Evolutionary conservation across 2,329 filamentous ascomycete genomes (phyloP).

Genomic region (Alternaria alternata): DNA sequence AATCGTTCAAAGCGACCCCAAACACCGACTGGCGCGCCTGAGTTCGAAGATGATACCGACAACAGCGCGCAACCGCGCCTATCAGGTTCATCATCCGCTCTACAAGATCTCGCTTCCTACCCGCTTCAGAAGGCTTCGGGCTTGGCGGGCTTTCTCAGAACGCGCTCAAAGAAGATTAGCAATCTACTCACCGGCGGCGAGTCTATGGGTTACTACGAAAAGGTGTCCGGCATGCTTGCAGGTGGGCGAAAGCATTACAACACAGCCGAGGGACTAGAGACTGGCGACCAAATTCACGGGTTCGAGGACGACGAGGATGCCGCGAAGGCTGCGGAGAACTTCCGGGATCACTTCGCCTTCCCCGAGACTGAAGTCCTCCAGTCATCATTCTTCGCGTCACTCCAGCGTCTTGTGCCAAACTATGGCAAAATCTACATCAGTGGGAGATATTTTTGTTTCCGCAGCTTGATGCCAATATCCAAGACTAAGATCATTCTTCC

Average conservation of each 20-base stretch:
- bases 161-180: slow-evolving; percentile 81
- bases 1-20: slow-evolving; percentile 22
- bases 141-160: slow-evolving; percentile 83
- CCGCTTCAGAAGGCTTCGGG: slow-evolving; percentile 84
- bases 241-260: slow-evolving; percentile 90
- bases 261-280: slow-evolving; percentile 69
- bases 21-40: slow-evolving; percentile 18
- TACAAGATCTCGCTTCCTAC: slow-evolving; percentile 73
- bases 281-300: slow-evolving; percentile 69
- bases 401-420: slow-evolving; percentile 87
- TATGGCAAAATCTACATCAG: slow-evolving; percentile 98
- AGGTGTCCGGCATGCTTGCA: slow-evolving; percentile 96
- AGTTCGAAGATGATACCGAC: slow-evolving; percentile 42
- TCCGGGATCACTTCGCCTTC: slow-evolving; percentile 90
- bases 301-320: slow-evolving; percentile 64
- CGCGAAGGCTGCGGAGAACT: slow-evolving; percentile 69
- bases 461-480: slow-evolving; percentile 86
- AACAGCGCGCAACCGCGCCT: slow-evolving; percentile 34
- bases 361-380: slow-evolving; percentile 82
- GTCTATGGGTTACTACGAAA: slow-evolving; percentile 95
- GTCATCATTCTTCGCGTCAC: slow-evolving; percentile 89
- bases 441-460: slow-evolving; percentile 87
- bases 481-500: slow-evolving; percentile 92
- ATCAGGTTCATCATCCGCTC: slow-evolving; percentile 58
- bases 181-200: slow-evolving; percentile 83